Evolutionary conservation across 1,284 basidiomycete genomes (phyloP).

Genomic region (Cryptococcus wingfieldii): DNA sequence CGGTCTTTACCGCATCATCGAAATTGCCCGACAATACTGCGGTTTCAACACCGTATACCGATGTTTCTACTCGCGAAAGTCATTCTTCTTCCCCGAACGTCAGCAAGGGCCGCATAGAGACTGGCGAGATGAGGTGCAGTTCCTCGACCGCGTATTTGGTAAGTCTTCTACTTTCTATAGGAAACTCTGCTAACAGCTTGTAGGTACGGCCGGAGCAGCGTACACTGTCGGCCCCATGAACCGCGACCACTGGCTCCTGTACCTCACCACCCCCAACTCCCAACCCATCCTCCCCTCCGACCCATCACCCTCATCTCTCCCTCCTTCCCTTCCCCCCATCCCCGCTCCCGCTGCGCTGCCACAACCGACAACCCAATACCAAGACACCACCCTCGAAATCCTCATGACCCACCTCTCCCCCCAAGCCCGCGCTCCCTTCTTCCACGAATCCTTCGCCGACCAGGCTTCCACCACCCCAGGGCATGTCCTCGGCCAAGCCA

Average conservation of each 20-base stretch:
- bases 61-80: slow-evolving; percentile 95
- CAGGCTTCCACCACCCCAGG: slow-evolving; percentile 30
- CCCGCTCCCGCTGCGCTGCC: slow-evolving; percentile 3
- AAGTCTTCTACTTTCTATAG: slow-evolving; percentile 20
- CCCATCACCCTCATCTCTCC: slow-evolving; percentile 13
- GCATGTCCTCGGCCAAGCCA: slow-evolving; percentile 61
- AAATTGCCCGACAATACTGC: slow-evolving; percentile 77
- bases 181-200: background rate
- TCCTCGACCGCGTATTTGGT: slow-evolving; percentile 81
- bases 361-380: slow-evolving; percentile 21
- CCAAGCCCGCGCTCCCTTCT: slow-evolving; percentile 71
- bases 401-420: slow-evolving; percentile 93
- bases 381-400: slow-evolving; percentile 95
- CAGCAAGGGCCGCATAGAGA: slow-evolving; percentile 90
- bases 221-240: slow-evolving; percentile 98
- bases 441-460: slow-evolving; percentile 50
- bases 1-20: slow-evolving; percentile 85
- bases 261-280: slow-evolving; percentile 67
- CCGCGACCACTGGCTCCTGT: slow-evolving; percentile 97
- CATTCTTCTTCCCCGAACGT: slow-evolving; percentile 98
- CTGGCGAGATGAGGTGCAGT: slow-evolving; percentile 90
- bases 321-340: slow-evolving; percentile 16
- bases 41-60: slow-evolving; percentile 71
- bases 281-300: slow-evolving; percentile 30
- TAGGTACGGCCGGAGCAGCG: slow-evolving; percentile 64